Conservation (phyloP, 176 grass and related monocot species). For the Microstegium vimineum region DNA sequence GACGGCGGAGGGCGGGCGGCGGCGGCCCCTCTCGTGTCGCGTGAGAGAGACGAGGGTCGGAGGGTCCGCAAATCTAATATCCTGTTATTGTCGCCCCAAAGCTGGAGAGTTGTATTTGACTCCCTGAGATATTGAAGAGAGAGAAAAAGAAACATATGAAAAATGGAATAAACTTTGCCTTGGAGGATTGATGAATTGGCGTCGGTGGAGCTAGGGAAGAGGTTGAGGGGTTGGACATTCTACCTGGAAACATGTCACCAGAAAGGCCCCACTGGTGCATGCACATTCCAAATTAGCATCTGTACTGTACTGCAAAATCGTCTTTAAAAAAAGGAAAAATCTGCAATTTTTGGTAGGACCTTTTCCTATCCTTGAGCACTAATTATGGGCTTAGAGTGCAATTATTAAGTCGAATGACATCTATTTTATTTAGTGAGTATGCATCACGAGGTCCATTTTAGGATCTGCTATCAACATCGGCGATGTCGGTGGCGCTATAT, state of each 20-base stretch:
- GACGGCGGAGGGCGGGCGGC: no score
- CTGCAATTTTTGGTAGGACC: neutral
- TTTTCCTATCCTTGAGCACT: constrained; percentile 5
- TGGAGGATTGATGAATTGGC: constrained; percentile 1
- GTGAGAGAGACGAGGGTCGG: no score
- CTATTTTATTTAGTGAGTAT: constrained; percentile 3
- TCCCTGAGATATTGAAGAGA: neutral
- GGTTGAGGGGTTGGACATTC: constrained; percentile 34
- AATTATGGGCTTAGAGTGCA: neutral
- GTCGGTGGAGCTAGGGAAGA: constrained; percentile 17
- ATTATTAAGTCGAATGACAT: constrained; percentile 3
- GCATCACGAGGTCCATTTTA: constrained; percentile 35
- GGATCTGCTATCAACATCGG: constrained; percentile 36
- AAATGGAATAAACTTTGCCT: constrained; percentile 3
- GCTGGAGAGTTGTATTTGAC: no score
- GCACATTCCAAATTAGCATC: neutral
- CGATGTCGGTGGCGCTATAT: constrained; percentile 33
- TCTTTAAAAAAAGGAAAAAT: neutral
- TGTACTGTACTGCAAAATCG: neutral
- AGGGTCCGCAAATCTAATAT: no score
- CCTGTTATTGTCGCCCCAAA: no score
- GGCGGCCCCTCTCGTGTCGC: no score
- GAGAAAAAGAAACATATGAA: neutral
- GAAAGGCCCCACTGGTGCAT: constrained; percentile 16
- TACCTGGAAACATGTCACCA: constrained; percentile 26